Conservation (phyloP, 2,329 filamentous ascomycete species). For the Ascochyta rabiei region DNA sequence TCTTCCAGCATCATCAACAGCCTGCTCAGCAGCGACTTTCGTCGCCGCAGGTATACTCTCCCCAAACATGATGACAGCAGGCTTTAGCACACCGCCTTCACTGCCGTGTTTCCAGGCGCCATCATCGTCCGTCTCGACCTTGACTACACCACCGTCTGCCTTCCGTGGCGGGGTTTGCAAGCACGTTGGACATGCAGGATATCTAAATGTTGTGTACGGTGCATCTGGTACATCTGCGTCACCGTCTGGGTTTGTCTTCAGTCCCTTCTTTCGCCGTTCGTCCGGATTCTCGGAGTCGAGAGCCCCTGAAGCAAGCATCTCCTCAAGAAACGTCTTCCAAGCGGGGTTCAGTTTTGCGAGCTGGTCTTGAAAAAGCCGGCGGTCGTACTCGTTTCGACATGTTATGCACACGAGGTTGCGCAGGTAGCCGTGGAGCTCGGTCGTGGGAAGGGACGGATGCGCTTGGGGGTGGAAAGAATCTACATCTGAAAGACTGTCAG, state of each 20-base stretch:
- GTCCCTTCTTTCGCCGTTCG: constrained; percentile 69
- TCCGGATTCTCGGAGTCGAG: constrained; percentile 77
- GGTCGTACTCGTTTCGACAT: constrained; percentile 73
- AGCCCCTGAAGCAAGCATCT: constrained; percentile 75
- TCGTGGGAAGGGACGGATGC: constrained; percentile 74
- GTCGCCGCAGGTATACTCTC: constrained; percentile 76
- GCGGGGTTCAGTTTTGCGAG: constrained; percentile 81
- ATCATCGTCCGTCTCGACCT: constrained; percentile 75
- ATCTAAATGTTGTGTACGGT: constrained; percentile 87
- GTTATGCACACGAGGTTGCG: constrained; percentile 79
- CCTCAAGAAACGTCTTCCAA: constrained; percentile 78
- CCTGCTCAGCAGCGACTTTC: constrained; percentile 77
- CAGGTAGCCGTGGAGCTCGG: constrained; percentile 92
- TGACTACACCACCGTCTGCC: constrained; percentile 55
- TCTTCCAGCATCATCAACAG: constrained; percentile 73
- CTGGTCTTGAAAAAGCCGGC: constrained; percentile 76
- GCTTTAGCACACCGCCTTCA: constrained; percentile 80
- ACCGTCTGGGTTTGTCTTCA: constrained; percentile 90
- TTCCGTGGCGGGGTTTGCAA: constrained; percentile 67
- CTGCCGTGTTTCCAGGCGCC: constrained; percentile 70
- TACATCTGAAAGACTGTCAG: constrained; percentile 62
- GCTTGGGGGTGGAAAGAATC: constrained; percentile 87
- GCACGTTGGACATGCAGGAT: constrained; percentile 86
- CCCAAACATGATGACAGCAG: constrained; percentile 95
- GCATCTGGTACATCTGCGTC: constrained; percentile 89